Evolutionary conservation across 2,329 filamentous ascomycete genomes (phyloP).

Genomic region (Aspergillus transmontanensis): DNA sequence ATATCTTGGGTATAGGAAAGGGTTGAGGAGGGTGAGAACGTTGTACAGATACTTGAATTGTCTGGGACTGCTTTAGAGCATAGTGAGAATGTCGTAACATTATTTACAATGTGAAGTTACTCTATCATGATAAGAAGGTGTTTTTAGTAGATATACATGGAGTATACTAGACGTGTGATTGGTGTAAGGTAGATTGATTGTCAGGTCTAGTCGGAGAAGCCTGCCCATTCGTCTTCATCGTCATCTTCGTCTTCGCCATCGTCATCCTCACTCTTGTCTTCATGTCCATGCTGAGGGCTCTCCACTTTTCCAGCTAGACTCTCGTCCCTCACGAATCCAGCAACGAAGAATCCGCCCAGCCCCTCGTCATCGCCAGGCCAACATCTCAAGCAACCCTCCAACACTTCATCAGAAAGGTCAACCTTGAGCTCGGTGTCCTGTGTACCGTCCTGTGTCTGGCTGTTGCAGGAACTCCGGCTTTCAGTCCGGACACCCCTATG

Average conservation of each 20-base stretch:
- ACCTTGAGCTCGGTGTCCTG: constrained; percentile 13
- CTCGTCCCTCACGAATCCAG: constrained; percentile 72
- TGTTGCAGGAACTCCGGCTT: constrained; percentile 17
- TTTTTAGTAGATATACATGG: background rate
- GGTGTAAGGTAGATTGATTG: background rate
- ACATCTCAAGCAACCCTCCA: constrained; percentile 77
- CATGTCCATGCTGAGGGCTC: constrained; percentile 13
- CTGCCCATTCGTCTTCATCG: constrained; percentile 42
- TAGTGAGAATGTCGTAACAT: too few relatives aligned
- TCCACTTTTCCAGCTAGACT: constrained; percentile 36
- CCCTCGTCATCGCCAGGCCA: constrained; percentile 79
- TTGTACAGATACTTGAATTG: too few relatives aligned
- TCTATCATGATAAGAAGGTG: too few relatives aligned
- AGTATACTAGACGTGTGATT: background rate
- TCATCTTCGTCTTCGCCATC: constrained; percentile 21
- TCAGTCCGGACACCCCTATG: constrained; percentile 62
- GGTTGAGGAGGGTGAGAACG: background rate
- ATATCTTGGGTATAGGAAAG: too few relatives aligned
- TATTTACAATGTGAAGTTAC: too few relatives aligned
- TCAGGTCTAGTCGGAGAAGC: constrained; percentile 42
- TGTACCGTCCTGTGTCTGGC: background rate
- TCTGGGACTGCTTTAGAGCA: too few relatives aligned
- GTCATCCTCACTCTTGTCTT: constrained; percentile 8
- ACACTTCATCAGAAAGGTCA: constrained; percentile 51
- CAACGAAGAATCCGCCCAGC: constrained; percentile 95